phyloP scores from a whole-genome alignment of 2,329 filamentous ascomycete genomes.

The Aaosphaeria arxii region DNA sequence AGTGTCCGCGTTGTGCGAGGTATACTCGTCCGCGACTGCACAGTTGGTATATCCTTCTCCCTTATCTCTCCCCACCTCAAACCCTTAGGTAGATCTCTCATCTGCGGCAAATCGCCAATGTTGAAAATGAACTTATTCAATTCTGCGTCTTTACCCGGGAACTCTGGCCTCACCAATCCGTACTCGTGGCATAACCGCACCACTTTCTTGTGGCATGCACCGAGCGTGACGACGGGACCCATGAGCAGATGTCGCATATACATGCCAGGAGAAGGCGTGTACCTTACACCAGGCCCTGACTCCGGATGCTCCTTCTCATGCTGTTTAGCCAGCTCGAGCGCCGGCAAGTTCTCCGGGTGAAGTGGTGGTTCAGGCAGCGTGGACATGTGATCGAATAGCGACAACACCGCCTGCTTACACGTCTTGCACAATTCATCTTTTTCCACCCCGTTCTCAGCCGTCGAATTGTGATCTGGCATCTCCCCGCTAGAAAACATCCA shows the following conservation, averaged over 20 bases:
- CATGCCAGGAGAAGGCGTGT: constrained; percentile 14
- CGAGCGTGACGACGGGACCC: constrained; percentile 42
- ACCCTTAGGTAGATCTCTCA: constrained; percentile 41
- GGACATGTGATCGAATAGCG: constrained; percentile 25
- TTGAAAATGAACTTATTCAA: constrained; percentile 59
- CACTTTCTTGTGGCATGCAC: constrained; percentile 39
- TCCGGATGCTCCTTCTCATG: constrained; percentile 25
- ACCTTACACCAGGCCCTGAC: constrained; percentile 15
- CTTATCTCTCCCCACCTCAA: constrained; percentile 56
- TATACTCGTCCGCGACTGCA: constrained; percentile 49
- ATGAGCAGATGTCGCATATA: constrained; percentile 32
- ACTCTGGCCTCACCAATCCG: constrained; percentile 23
- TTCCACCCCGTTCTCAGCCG: not conserved
- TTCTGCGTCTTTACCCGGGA: constrained; percentile 26
- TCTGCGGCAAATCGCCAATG: constrained; percentile 45
- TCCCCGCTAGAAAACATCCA: constrained; percentile 54
- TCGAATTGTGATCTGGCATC: constrained; percentile 13
- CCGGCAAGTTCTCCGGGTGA: constrained; percentile 19
- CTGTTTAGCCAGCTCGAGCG: constrained; percentile 24
- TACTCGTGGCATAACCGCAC: constrained; percentile 17
- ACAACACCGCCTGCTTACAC: constrained; percentile 28
- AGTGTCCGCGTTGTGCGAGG: constrained; percentile 51
- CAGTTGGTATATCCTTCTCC: constrained; percentile 54
- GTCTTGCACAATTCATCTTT: constrained; percentile 15
- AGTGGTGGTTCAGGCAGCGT: constrained; percentile 24